A percentile compares a stretch with the other conserved stretches of the same genome.
Evolutionary conservation across 306 rosid genomes (phyloP).

Genomic region (Fragaria iinumae): DNA sequence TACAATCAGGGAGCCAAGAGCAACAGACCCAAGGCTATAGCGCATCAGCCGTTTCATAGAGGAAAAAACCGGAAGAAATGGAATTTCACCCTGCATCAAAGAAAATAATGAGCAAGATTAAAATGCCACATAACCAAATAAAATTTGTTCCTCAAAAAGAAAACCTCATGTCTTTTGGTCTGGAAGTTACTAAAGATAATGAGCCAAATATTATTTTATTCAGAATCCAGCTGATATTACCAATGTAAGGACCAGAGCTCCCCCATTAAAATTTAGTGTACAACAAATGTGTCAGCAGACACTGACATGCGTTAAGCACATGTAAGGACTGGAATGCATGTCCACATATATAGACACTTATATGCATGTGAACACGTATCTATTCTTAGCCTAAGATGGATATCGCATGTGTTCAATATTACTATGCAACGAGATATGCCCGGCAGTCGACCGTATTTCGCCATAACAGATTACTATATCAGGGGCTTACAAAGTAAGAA

Average conservation of each 20-base stretch:
- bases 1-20: constrained; percentile 84
- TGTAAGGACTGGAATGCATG: not conserved
- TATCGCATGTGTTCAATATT: not conserved
- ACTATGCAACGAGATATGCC: not conserved
- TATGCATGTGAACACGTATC: not conserved
- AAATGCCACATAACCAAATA: not conserved
- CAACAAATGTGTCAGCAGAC: not conserved
- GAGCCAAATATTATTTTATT: not conserved
- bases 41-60: constrained; percentile 77
- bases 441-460: not conserved
- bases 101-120: constrained; percentile 11
- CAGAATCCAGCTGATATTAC: not conserved
- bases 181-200: constrained; percentile 11
- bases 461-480: not conserved
- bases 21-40: constrained; percentile 87
- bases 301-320: not conserved
- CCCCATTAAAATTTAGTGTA: not conserved
- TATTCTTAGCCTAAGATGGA: not conserved
- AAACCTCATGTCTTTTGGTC: not conserved
- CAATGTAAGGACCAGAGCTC: not conserved
- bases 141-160: not conserved
- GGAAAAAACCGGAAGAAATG: constrained; percentile 91
- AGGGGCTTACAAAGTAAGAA: not conserved
- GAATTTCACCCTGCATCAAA: constrained; percentile 78
- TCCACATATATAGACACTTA: not conserved